Evolutionary conservation across 176 grass and related monocot genomes (phyloP), one percentile per base, ranked within the genome.

Genomic region (Puccinellia tenuiflora): DNA sequence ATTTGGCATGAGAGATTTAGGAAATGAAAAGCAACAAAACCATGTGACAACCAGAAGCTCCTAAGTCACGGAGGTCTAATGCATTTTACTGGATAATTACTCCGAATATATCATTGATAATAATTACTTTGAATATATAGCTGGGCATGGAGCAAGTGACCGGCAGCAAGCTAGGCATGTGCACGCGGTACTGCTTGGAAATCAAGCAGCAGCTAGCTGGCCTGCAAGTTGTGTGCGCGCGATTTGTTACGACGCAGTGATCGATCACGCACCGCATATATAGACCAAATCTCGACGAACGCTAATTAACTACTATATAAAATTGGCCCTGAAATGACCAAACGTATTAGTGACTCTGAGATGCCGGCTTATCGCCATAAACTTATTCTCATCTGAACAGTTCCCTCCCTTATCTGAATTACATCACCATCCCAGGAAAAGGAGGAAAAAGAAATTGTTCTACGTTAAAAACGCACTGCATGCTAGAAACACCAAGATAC

Each of bases 281-380:
- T 89, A 72, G 78, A 64, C 88, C 88, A 90, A 90, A 90, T 90
- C 88, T 52, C 9, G 42, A 82, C 21, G 79, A 78, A 37, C 46
- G 10, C 62, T 68, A 75, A 73, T 73, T 73, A 73, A 48, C 2
- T 48, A 86, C 55, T 52, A 86, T 86, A 86, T 60, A 86, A 75
- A 79, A 79, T 16, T 42, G 67, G 5, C 56, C 48, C 48, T 79
- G 88, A 90, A 84, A 90, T 87, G 88, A 90, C 88, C 24, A 29
- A 73, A 80, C 84, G 60, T 87, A 69, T 68, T 80, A 87, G 88
- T 90, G 88, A 90, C 84, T 34, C 67, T 68, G 30, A 90, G 88
- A 90, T 90, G 84, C 88, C 47, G 15, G 75, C 84, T 84, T 90
- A 86, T 90, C 80, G 39, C 79, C 84, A 87, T 74, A 83, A 75